These are phyloP conservation scores for Didymella arachidicola DNA, from an alignment of 2,329 filamentous ascomycete species.

Conservation along the genomic window DNA sequence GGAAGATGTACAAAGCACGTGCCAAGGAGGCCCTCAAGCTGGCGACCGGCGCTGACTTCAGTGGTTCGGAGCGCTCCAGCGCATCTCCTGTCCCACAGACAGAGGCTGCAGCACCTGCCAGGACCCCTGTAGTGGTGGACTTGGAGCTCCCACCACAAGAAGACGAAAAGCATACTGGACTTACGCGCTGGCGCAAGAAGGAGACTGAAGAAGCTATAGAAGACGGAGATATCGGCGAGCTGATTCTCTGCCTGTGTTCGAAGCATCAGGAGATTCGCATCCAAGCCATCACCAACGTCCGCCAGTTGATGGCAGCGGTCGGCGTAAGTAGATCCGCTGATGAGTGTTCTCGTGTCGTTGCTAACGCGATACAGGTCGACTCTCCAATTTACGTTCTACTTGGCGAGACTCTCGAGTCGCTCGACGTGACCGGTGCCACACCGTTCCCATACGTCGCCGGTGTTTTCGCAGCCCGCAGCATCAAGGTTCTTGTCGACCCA, in stretches of 20 bases:
- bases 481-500: conserved; percentile 76
- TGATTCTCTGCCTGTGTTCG: conserved; percentile 80
- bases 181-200: conserved; percentile 75
- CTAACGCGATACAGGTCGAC: conserved; percentile 16
- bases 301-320: conserved; percentile 65
- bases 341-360: background rate
- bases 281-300: conserved; percentile 75
- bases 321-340: conserved; percentile 45
- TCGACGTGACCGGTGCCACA: conserved; percentile 28
- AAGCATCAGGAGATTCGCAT: conserved; percentile 76
- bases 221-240: conserved; percentile 72
- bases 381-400: conserved; percentile 79
- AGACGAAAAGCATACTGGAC: conserved; percentile 54
- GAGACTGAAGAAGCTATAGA: conserved; percentile 80
- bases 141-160: conserved; percentile 52
- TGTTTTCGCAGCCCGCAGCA: conserved; percentile 75
- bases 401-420: conserved; percentile 81
- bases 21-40: conserved; percentile 46
- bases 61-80: conserved; percentile 45
- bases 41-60: conserved; percentile 47
- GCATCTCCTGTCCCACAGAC: conserved; percentile 35
- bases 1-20: conserved; percentile 50
- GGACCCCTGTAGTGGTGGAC: conserved; percentile 27
- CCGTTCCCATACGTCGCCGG: conserved; percentile 75
- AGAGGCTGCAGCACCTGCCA: conserved; percentile 24